Percentiles rank a stretch among this genome's conserved stretches.
Conservation (phyloP, 2,329 filamentous ascomycete species). For the Cercospora sp. region DNA sequence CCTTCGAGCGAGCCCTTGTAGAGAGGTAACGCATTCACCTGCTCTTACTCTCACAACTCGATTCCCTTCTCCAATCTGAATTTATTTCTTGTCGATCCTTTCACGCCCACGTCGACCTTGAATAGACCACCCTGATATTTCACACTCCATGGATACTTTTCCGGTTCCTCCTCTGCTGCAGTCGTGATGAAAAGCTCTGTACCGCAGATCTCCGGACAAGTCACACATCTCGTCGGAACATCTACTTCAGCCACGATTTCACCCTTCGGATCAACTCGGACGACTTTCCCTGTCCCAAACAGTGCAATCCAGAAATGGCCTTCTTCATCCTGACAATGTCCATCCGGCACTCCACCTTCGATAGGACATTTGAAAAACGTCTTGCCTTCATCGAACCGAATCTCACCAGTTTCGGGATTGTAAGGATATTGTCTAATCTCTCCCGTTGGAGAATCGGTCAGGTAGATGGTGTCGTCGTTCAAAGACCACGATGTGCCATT, state of each 20-base stretch:
- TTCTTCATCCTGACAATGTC: constrained; percentile 78
- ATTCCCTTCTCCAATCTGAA: constrained; percentile 53
- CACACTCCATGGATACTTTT: constrained; percentile 62
- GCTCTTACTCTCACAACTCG: neutral
- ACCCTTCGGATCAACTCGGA: constrained; percentile 71
- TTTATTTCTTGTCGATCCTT: constrained; percentile 63
- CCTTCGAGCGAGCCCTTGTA: too few species aligned
- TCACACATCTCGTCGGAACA: constrained; percentile 76
- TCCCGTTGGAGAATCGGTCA: constrained; percentile 73
- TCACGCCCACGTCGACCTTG: constrained; percentile 72
- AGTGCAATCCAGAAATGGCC: constrained; percentile 88
- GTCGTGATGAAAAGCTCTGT: constrained; percentile 76
- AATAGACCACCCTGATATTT: constrained; percentile 71
- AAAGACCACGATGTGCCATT: constrained; percentile 82
- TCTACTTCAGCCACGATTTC: constrained; percentile 71
- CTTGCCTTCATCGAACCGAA: constrained; percentile 63
- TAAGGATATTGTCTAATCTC: constrained; percentile 77
- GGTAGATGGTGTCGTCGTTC: constrained; percentile 73
- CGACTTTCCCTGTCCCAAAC: constrained; percentile 74
- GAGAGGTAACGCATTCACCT: neutral
- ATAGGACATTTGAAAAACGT: constrained; percentile 70
- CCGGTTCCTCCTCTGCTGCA: constrained; percentile 67
- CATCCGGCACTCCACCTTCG: constrained; percentile 71
- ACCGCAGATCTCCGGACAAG: constrained; percentile 78
- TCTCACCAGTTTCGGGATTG: constrained; percentile 60